Evolutionary conservation across 768 basidiomycete genomes (phyloP), one percentile per base, ranked within the genome.

Genomic region (Harrya chromipes): DNA sequence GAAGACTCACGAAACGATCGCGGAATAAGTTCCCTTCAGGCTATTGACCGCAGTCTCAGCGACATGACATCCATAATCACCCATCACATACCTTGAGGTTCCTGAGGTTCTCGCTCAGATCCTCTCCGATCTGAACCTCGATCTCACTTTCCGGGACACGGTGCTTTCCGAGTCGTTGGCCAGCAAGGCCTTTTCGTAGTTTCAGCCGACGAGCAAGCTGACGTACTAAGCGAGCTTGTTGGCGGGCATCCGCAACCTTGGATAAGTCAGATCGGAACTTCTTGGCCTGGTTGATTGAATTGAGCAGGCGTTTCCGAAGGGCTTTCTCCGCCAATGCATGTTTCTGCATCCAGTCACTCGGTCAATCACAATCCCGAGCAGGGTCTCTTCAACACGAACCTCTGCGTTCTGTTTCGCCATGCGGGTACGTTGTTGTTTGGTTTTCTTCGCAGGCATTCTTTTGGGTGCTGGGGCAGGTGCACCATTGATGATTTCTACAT

Each of bases 1-100:
- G 93, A 62, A 97, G 71, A 63, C 87, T 92, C 26, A 85, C 68
- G 72, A 92, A 93, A 2, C 91, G 82, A 65, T 97, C 94, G 20
- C 84, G 79, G 78, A 95, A 95, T 29, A 94, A 71, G 64, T 95
- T 97, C 21, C 94, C 94, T 73, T 97, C 93, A 16, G 90, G 90
- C 93, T 95, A 52, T 27, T 43, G 16, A 43, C 26, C 17, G 4
- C 17, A 31, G 2, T 19, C 20, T 58, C 40, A 52, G 19, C 40
- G n/a, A 24, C 31, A 13, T 21, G 12, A 10, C 7, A 4, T 21
- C 14, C 8, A 13, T 35, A 13, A 34, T 34, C 13, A 12, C 40
- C 14, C 21, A 17, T 29, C 17, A 70, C 78, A 37, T 44, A 90
- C 93, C 83, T 93, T 93, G 60, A 97, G 70, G 35, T 75, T 83